phyloP scores from a whole-genome alignment of 768 basidiomycete genomes.

The Fomitopsis pulvina region DNA sequence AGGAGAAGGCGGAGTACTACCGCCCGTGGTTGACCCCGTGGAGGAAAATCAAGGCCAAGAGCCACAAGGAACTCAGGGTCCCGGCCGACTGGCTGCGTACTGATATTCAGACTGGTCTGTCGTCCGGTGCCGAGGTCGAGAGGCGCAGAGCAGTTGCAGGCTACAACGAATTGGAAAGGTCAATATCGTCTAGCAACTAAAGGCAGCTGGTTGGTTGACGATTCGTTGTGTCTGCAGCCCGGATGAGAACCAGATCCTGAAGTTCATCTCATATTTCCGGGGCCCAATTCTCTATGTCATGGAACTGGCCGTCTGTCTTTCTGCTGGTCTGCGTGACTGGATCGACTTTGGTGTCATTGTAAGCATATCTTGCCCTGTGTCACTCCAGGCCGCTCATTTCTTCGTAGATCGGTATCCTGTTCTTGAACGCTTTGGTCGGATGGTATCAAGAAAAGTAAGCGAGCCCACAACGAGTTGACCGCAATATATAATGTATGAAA shows the following conservation, averaged over 20 bases:
- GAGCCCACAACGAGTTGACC: slow-evolving; percentile 31
- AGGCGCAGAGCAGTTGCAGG: slow-evolving; percentile 29
- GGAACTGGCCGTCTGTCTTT: slow-evolving; percentile 41
- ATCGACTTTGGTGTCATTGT: slow-evolving; percentile 45
- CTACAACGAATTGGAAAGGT: slow-evolving; percentile 39
- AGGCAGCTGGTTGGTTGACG: too few relatives aligned
- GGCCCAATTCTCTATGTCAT: slow-evolving; percentile 39
- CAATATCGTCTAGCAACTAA: too few relatives aligned
- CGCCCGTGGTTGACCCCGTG: slow-evolving; percentile 41
- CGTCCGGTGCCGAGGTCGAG: slow-evolving; percentile 25
- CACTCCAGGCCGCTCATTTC: neutral
- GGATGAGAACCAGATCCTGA: slow-evolving; percentile 35
- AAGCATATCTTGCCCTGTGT: slow-evolving; percentile 6
- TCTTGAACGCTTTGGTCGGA: slow-evolving; percentile 36
- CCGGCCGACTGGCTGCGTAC: slow-evolving; percentile 36
- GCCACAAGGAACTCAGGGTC: slow-evolving; percentile 24
- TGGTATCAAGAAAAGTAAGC: slow-evolving; percentile 47
- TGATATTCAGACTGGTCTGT: slow-evolving; percentile 30
- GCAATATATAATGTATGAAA: neutral
- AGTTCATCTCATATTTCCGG: slow-evolving; percentile 38
- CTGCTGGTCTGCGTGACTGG: slow-evolving; percentile 41
- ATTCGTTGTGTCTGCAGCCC: slow-evolving; percentile 18
- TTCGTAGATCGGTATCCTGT: slow-evolving; percentile 30
- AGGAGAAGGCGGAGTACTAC: slow-evolving; percentile 16
- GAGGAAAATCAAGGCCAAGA: slow-evolving; percentile 29